These are phyloP conservation scores for Jackrogersella multiformis DNA, from an alignment of 495 filamentous ascomycete species.

Conservation along the genomic window DNA sequence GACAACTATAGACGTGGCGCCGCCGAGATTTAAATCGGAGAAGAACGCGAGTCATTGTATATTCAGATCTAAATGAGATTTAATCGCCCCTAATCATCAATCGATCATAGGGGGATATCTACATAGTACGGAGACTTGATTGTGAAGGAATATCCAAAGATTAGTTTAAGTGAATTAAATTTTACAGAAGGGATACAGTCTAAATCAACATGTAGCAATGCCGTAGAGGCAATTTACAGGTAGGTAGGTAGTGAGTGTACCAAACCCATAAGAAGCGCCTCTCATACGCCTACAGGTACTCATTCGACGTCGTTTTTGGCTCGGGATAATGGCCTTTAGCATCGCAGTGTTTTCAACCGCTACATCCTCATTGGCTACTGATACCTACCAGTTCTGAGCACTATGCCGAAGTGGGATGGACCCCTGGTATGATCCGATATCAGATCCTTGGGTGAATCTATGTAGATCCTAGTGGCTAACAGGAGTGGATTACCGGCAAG, in stretches of 20 bases:
- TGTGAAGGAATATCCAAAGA: not conserved
- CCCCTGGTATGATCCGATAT: constrained; percentile 29
- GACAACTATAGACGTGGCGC: not conserved
- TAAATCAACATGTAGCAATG: not conserved
- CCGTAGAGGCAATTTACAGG: not conserved
- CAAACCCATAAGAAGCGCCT: constrained; percentile 19
- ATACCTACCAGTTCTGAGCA: constrained; percentile 26
- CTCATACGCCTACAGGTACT: not conserved
- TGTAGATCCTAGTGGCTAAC: constrained; percentile 27
- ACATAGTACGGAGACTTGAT: not conserved
- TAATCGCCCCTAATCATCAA: not conserved
- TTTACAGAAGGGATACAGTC: not conserved
- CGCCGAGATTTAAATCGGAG: not conserved
- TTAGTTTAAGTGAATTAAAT: not conserved
- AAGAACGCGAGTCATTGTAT: not conserved
- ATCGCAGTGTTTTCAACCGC: constrained; percentile 40
- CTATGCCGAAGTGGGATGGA: constrained; percentile 32
- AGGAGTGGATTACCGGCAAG: constrained; percentile 17
- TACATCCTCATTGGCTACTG: constrained; percentile 29
- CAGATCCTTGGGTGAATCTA: constrained; percentile 33
- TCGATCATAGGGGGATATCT: not conserved
- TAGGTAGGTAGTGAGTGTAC: not conserved
- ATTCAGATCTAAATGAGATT: no score
- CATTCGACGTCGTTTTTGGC: constrained; percentile 26
- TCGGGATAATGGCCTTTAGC: constrained; percentile 23